A percentile compares a stretch with the other conserved stretches of the same genome.
phyloP scores from a whole-genome alignment of 2,329 filamentous ascomycete species.

The Xylariaceae sp. region DNA sequence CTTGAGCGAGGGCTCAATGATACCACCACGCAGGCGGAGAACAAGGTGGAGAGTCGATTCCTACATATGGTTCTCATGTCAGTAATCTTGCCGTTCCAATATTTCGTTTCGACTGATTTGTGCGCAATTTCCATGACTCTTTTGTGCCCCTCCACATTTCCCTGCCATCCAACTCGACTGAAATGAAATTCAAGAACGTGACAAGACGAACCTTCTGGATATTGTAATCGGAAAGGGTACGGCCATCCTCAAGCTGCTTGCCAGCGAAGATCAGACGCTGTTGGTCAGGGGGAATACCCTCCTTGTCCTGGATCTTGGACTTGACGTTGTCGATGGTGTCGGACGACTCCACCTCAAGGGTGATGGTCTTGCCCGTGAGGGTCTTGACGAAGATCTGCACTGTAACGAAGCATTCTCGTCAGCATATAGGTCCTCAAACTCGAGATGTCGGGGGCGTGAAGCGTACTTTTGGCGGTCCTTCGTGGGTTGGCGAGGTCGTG shows the following conservation, averaged over 20 bases:
- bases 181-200: too few relatives aligned
- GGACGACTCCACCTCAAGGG: slow-evolving; percentile 97
- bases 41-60: slow-evolving; percentile 98
- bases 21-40: slow-evolving; percentile 97
- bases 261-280: slow-evolving; percentile 98
- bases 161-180: too few relatives aligned
- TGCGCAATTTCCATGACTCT: too few relatives aligned
- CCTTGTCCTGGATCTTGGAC: slow-evolving; percentile 99
- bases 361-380: slow-evolving; percentile 99
- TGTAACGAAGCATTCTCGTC: slow-evolving; percentile 33
- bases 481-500: slow-evolving; percentile 11
- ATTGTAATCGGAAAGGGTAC: slow-evolving; percentile 96
- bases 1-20: slow-evolving; percentile 99
- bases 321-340: slow-evolving; percentile 99
- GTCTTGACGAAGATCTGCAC: slow-evolving; percentile 99
- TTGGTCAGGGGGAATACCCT: slow-evolving; percentile 96
- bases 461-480: slow-evolving; percentile 21
- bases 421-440: background rate
- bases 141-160: too few relatives aligned
- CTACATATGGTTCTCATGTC: slow-evolving; percentile 37
- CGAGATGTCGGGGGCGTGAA: slow-evolving; percentile 1
- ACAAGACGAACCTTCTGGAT: slow-evolving; percentile 83
- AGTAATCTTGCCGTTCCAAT: slow-evolving; percentile 1
- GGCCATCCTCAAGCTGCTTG: slow-evolving; percentile 98
- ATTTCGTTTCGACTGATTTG: too few relatives aligned